phyloP scores from a whole-genome alignment of 2,329 filamentous ascomycete genomes.

The Colletotrichum sp. region DNA sequence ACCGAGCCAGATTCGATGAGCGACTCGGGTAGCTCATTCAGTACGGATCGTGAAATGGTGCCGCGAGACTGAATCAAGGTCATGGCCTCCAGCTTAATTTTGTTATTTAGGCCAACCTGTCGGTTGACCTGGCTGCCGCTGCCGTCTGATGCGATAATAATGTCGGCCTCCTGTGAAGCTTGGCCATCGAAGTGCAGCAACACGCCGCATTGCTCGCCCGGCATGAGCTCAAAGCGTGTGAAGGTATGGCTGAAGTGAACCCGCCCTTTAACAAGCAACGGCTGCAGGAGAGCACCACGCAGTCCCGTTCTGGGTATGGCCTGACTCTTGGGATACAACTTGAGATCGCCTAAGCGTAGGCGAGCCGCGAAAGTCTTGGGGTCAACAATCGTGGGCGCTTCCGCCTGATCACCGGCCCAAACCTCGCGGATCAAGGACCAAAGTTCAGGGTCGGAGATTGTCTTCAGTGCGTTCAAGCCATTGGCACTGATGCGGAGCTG shows the following conservation, averaged over 20 bases:
- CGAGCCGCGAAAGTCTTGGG: neutral
- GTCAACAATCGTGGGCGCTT: neutral
- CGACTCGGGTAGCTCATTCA: neutral
- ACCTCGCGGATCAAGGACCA: neutral
- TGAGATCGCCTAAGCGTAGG: neutral
- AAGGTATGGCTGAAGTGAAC: neutral
- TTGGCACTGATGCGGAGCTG: neutral
- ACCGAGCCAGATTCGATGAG: neutral
- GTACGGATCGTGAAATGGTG: neutral
- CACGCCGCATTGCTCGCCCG: neutral
- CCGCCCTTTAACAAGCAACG: neutral
- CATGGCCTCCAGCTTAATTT: neutral
- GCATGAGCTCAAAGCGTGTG: neutral
- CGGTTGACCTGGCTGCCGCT: neutral
- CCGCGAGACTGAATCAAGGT: neutral
- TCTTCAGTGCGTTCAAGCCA: neutral
- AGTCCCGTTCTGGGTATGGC: neutral
- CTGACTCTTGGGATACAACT: neutral
- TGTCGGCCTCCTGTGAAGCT: neutral
- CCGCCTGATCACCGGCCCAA: neutral
- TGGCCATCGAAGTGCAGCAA: neutral
- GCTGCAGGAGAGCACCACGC: neutral
- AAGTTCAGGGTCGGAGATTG: neutral
- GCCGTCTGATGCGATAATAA: neutral
- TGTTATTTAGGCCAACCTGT: neutral